Evolutionary conservation across 192 early-diverging fungal species (phyloP), one percentile per base, ranked within the genome.

Genomic region (Backusella luteola): DNA sequence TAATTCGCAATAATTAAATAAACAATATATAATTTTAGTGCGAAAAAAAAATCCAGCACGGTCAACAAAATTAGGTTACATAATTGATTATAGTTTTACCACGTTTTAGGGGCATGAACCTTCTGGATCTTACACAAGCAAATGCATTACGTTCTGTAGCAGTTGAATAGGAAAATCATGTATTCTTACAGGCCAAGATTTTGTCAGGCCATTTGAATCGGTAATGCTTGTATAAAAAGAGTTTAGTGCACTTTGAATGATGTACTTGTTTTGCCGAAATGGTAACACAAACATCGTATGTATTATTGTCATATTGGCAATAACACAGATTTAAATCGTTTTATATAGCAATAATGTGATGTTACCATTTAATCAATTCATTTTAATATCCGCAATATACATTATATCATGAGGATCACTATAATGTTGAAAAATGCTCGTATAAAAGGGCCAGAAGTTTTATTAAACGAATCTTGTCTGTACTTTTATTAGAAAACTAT

Each of bases 291-390:
- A 63, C 56, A 29, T 63, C 21, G 56, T 29, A 63, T 63, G n/a
- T 63, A 29, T 63, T 63, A 63, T 63, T 63, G 56, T 63, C 56
- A 63, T 63, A 63, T 63, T 63, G 56, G 56, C 23, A 2, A 53
- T 53, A 53, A 53, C 52, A 53, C 52, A 53, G 56, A 63, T 63
- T 63, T 63, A 63, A 63, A 29, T 63, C 21, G 56, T 63, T 63
- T 63, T 63, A 63, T 63, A 23, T 29, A 63, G 23, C 56, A 63
- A 63, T 63, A 63, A 63, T 63, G 56, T 63, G 56, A 63, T 63
- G 56, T 63, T 63, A 63, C 56, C 56, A 63, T 63, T 63, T 63
- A 63, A 63, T 63, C 56, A 63, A 63, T 63, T 63, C 56, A 63
- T 9, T 63, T 63, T 63, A 63, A 63, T 63, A 63, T 12, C 56